Conservation (phyloP, 768 basidiomycete genomes). For the Russula abietina region DNA sequence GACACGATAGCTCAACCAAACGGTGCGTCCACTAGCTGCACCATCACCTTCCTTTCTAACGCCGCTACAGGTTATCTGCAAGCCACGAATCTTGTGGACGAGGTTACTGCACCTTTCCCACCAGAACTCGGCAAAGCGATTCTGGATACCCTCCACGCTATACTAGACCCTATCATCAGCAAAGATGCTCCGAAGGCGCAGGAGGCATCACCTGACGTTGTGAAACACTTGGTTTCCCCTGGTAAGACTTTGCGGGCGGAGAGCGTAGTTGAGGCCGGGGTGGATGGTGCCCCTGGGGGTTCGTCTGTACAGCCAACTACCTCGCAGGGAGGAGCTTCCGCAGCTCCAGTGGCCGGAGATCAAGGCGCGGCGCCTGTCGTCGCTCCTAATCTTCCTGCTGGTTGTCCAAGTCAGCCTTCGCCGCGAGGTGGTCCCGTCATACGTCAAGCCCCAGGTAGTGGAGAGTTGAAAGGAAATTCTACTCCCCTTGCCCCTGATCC, state of each 20-base stretch:
- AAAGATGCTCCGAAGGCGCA: neutral
- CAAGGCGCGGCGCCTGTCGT: neutral
- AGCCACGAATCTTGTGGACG: neutral
- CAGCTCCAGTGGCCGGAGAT: neutral
- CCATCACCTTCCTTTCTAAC: slow-evolving; percentile 3
- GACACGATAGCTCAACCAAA: neutral
- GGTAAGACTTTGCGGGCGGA: neutral
- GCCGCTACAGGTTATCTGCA: neutral
- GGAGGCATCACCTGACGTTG: too few relatives aligned
- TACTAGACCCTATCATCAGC: neutral
- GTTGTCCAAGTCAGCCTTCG: too few relatives aligned
- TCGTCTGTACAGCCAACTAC: neutral
- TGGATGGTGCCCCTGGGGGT: neutral
- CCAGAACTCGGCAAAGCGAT: neutral
- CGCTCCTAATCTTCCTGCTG: neutral
- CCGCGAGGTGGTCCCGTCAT: neutral
- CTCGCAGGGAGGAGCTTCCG: neutral
- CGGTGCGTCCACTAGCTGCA: neutral
- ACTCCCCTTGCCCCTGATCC: too few relatives aligned
- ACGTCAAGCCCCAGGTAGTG: neutral
- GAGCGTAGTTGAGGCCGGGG: neutral
- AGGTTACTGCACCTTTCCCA: neutral
- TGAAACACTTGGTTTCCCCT: neutral
- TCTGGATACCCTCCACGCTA: neutral
- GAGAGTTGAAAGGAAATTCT: neutral